Conservation (phyloP, 495 filamentous ascomycete species). For the Neurospora sp. region DNA sequence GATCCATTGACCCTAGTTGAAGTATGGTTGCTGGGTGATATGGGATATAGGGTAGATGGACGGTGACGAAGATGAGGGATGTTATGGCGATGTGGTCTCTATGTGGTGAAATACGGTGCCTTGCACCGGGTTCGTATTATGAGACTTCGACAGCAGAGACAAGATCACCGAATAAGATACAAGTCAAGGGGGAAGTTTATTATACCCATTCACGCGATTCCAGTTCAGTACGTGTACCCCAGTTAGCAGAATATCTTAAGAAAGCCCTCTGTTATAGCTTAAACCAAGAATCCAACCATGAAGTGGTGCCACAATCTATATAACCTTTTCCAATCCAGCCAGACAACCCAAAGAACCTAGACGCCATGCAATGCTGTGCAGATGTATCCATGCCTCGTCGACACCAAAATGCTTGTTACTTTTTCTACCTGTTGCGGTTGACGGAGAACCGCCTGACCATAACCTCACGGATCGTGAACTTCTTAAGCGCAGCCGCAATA, state of each 20-base stretch:
- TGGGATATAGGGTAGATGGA: too few species aligned
- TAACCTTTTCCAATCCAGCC: neutral
- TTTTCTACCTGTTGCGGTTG: slow-evolving; percentile 50
- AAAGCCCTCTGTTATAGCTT: neutral
- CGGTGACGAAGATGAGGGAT: too few species aligned
- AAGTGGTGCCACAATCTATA: neutral
- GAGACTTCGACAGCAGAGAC: too few species aligned
- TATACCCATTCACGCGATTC: neutral
- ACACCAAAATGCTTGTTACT: neutral
- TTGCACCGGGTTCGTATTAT: too few species aligned
- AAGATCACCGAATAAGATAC: neutral
- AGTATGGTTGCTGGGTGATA: too few species aligned
- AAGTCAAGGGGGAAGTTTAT: neutral
- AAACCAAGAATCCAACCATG: neutral
- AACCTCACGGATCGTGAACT: slow-evolving; percentile 76
- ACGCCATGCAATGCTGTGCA: neutral
- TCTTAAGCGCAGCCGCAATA: slow-evolving; percentile 51
- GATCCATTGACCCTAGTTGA: too few species aligned
- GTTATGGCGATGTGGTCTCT: too few species aligned
- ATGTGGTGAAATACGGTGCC: too few species aligned
- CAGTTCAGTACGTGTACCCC: neutral
- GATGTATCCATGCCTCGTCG: neutral
- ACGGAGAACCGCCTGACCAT: slow-evolving; percentile 71
- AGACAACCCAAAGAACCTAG: neutral
- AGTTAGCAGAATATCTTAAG: neutral